Evolutionary conservation across 768 basidiomycete genomes (phyloP), one percentile per base, ranked within the genome.

Genomic region (Boletales sp.): DNA sequence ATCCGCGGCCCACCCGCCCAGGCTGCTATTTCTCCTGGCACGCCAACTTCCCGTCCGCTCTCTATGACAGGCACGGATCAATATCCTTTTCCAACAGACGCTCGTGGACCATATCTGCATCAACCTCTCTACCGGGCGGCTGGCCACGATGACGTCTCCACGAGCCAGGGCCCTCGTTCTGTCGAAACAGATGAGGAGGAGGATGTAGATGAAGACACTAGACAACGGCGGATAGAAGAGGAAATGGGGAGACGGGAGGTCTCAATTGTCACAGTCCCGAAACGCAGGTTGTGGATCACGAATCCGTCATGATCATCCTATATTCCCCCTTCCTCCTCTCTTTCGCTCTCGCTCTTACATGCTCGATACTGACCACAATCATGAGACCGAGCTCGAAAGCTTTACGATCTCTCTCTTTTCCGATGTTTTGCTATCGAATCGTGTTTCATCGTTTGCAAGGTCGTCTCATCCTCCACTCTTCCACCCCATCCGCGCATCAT

Each of bases 211-310:
- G 88, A 90, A 55, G 82, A 85, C 43, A 76, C 81, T 12, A 74
- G 83, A 52, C 88, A 90, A 64, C 75, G 81, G 51, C 74, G 80
- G 57, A 89, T 90, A 31, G 90, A 91, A 63, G 83, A 86, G 50
- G 89, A 91, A 67, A 87, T 92, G 78, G 81, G 75, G 35, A 75
- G 88, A 56, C 79, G 90, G 43, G 87, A 91, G 55, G 87, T 91
- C 29, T 86, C 86, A n/a, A 88, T 91, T 60, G 80, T 91, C 53
- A 76, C 82, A 38, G 78, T 83, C 12, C 90, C 90, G 17, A 84
- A 81, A 63, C 86, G 87, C 56, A 82, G 79, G 60, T 69, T 92
- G 48, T 82, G 82, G 75, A 78, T 91, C 42, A 77, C 80, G 45
- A 92, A 92, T 66, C 87, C 86, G 13, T 71, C 73, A 61, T 74